phyloP scores from a whole-genome alignment of 202 grass and related monocot species.

The Bolboschoenoplectus hybrid region DNA sequence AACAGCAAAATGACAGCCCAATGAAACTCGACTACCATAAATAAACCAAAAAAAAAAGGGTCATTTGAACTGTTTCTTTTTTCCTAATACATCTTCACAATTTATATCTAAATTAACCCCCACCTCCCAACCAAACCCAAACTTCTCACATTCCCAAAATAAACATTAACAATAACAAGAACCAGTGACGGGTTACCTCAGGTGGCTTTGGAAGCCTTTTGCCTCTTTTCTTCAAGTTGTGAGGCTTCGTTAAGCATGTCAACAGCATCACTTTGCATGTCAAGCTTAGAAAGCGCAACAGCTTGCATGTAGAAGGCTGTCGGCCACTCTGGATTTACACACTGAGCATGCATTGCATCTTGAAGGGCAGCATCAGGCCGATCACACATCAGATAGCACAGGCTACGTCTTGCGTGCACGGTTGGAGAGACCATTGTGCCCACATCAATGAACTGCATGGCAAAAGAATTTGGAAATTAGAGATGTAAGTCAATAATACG shows the following conservation, averaged over 20 bases:
- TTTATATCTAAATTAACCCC: constrained; percentile 7
- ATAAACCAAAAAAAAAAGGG: constrained; percentile 22
- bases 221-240: constrained; percentile 77
- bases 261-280: constrained; percentile 75
- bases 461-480: neutral
- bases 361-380: constrained; percentile 76
- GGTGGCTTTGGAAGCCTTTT: constrained; percentile 51
- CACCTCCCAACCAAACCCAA: neutral
- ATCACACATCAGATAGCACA: constrained; percentile 90
- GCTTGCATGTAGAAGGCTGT: constrained; percentile 98
- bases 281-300: constrained; percentile 78
- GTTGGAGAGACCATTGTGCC: constrained; percentile 95
- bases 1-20: constrained; percentile 31
- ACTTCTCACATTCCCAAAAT: constrained; percentile 4
- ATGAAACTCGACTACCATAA: constrained; percentile 13
- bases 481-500: constrained; percentile 22
- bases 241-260: constrained; percentile 94
- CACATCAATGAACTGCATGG: constrained; percentile 85
- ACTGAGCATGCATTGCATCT: constrained; percentile 97
- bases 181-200: constrained; percentile 20
- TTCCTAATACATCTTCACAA: constrained; percentile 37
- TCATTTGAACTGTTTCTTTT: constrained; percentile 11
- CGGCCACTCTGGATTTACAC: constrained; percentile 83
- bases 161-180: constrained; percentile 8
- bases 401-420: constrained; percentile 75